Base-by-base conservation (phyloP, 129 eudicot genomes). In the Scalesia atractyloides region DNA sequence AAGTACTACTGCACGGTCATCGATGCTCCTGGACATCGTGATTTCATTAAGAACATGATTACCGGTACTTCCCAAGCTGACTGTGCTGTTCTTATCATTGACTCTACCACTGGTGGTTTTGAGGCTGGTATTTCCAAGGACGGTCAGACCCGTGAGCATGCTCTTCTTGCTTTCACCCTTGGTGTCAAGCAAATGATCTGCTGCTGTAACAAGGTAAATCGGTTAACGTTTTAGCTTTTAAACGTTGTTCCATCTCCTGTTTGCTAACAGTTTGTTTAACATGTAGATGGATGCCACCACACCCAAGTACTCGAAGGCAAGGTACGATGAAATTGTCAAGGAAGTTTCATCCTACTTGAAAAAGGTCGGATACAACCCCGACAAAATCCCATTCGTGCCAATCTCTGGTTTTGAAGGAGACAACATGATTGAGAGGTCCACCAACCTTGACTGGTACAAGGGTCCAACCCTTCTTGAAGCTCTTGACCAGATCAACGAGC, bases 51-150 rank as follows among this genome's bases (percentile, higher is more conserved):
- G 82, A 84, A 84, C 82, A 84, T 84, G 89, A 84, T 84, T 65
- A 84, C 89, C 66, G 89, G 89, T 64, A 84, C 85, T 13, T 84
- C 86, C 7, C 89, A 84, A 69, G 89, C 89, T 37, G 89, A 84
- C 48, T 84, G 89, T 72, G 89, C 86, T 13, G 76, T 85, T 9
- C 84, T 85, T 7, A 85, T 85, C 65, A 85, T 81, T 5, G 89
- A 85, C 60, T 85, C 89, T 19, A 85, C 86, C 57, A 85, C 89
- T 67, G 89, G 89, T 17, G 89, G 89, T 48, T 84, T 84, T 36
- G 88, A 82, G 51, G 86, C 86, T 34, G 86, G 86, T 79, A 79
- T 83, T 49, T 83, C 87, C 16, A 83, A 79, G 76, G 87, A 83
- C 47, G 87, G 87, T 0, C 87, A 83, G 81, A 83, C 87, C 72